These are phyloP conservation scores for Lyophyllum semitale DNA, from an alignment of 768 basidiomycete genomes.

Conservation along the genomic window DNA sequence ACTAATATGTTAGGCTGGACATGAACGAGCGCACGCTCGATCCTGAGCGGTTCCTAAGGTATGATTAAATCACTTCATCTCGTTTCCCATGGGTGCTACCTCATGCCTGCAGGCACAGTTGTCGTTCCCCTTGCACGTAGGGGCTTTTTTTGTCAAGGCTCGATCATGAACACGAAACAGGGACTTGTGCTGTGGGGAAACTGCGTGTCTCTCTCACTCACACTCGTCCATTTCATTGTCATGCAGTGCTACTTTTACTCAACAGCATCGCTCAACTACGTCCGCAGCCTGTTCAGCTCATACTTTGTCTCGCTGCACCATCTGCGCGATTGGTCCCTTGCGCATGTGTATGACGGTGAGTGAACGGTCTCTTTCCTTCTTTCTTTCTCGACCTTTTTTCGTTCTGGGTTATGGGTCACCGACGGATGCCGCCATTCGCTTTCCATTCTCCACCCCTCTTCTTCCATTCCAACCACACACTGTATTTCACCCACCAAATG, in stretches of 20 bases:
- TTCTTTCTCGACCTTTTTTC: too few relatives aligned
- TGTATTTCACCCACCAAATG: too few relatives aligned
- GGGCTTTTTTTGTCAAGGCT: too few relatives aligned
- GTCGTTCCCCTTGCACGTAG: too few relatives aligned
- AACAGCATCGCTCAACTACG: conserved; percentile 87
- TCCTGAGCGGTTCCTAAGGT: conserved; percentile 87
- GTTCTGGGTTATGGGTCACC: too few relatives aligned
- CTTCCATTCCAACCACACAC: too few relatives aligned
- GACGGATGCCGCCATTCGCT: not conserved
- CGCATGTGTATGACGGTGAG: too few relatives aligned
- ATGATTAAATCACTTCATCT: too few relatives aligned
- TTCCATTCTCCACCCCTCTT: not conserved
- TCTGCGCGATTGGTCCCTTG: conserved; percentile 89
- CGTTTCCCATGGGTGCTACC: not conserved
- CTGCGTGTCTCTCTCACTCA: too few relatives aligned
- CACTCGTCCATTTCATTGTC: too few relatives aligned
- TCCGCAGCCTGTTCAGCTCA: conserved; percentile 84
- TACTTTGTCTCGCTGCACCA: conserved; percentile 94
- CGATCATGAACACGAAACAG: not conserved
- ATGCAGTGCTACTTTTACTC: conserved; percentile 95
- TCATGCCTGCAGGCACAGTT: not conserved
- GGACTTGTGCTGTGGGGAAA: not conserved
- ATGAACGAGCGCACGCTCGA: conserved; percentile 84
- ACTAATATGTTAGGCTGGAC: conserved; percentile 54
- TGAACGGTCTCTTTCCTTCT: too few relatives aligned